Evolutionary conservation across 331 rosid species (phyloP), one percentile per base, ranked within the genome.

Genomic region (Malus hybrid): DNA sequence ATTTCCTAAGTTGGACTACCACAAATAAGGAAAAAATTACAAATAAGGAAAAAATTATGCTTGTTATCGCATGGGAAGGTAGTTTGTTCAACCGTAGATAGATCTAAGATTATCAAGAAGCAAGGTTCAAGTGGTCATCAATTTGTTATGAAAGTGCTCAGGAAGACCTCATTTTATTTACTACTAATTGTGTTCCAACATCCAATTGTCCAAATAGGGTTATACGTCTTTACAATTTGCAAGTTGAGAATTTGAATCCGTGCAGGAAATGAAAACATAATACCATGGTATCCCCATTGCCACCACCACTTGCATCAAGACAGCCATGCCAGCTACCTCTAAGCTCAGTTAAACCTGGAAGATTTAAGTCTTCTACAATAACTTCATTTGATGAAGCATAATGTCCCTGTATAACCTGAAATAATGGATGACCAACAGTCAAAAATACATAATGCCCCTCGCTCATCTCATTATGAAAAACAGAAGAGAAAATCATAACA

Each of bases 271-370:
- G 30, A 53, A 66, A 28, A 10, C 13, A 39, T 39, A 70, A 70
- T 58, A 94, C 99, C 97, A 85, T 80, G 53, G 99, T 94, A 85
- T 94, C 99, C 71, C 93, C 99, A 81, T 92, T 90, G 84, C 99
- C 96, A 57, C 99, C 99, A 34, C 99, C 99, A 77, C 93, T 90
- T 34, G 99, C 99, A 81, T 86, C 88, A 73, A 94, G 91, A 86
- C 92, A 94, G 73, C 97, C 99, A 81, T 34, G 90, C 97, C 97
- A 94, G 28, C 78, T 81, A 74, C 99, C 97, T 87, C 82, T 87
- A 75, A 91, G 88, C 75, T 94, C 99, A 77, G 89, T 89, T 78
- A 94, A 86, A 80, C 89, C 93, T 4, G 96, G 99, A 74, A 92
- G 96, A 76, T 86, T 84, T 71, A 84, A 68, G 71, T 90, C 96